These are phyloP conservation scores for Dioscorea alata DNA, from an alignment of 106 monocot species.

Conservation along the genomic window DNA sequence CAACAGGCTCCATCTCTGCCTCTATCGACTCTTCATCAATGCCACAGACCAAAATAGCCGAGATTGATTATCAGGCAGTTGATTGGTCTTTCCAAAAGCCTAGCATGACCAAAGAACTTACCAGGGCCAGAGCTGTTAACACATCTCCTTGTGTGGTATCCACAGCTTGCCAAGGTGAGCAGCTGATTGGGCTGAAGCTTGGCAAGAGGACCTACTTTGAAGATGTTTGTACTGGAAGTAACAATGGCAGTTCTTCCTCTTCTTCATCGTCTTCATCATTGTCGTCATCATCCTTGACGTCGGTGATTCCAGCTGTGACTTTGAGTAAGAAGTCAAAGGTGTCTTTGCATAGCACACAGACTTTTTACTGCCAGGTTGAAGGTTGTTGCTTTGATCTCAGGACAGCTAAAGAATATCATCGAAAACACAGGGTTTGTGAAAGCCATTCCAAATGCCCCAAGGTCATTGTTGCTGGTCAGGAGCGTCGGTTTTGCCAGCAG, in stretches of 20 bases:
- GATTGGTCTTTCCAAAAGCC: conserved; percentile 10
- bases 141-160: conserved; percentile 8
- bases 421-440: conserved; percentile 81
- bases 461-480: conserved; percentile 58
- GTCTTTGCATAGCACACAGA: conserved; percentile 21
- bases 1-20: conserved; percentile 42
- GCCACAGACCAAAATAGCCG: background rate
- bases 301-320: background rate
- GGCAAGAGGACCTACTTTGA: conserved; percentile 85
- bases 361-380: conserved; percentile 54
- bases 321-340: conserved; percentile 20
- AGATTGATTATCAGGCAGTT: conserved; percentile 17
- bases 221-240: conserved; percentile 27
- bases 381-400: conserved; percentile 58
- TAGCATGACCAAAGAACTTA: conserved; percentile 17
- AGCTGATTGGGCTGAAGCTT: conserved; percentile 52
- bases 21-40: conserved; percentile 36
- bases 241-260: conserved; percentile 11
- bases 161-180: conserved; percentile 19
- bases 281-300: no score
- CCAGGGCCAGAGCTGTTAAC: conserved; percentile 14
- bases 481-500: conserved; percentile 78
- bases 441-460: conserved; percentile 54
- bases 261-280: background rate
- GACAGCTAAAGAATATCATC: conserved; percentile 64